Conservation (phyloP, 163 green algal genomes). For the Scenedesmus sp. region DNA sequence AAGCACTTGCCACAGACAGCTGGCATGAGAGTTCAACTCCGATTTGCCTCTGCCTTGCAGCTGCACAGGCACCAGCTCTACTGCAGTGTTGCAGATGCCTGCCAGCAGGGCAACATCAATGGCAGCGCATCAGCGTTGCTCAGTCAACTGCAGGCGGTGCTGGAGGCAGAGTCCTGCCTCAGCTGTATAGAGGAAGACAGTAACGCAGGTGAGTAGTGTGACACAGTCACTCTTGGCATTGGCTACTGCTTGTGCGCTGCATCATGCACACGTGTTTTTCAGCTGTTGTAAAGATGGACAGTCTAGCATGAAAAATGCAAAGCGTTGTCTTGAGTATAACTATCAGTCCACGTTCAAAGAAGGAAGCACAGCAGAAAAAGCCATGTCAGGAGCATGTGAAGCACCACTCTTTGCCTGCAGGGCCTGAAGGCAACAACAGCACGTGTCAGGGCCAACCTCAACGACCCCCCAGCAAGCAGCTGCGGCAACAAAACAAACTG, state of each 20-base stretch:
- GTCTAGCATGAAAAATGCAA: too few species aligned
- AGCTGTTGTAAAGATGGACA: too few species aligned
- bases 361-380: too few species aligned
- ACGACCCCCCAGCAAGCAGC: background rate
- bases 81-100: slow-evolving; percentile 23
- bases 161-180: slow-evolving; percentile 33
- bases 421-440: background rate
- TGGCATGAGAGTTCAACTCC: background rate
- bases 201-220: background rate
- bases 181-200: slow-evolving; percentile 13
- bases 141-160: slow-evolving; percentile 25
- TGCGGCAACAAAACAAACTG: background rate
- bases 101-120: background rate
- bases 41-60: background rate
- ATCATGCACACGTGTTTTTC: too few species aligned
- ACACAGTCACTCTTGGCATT: background rate
- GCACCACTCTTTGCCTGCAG: background rate
- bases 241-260: background rate
- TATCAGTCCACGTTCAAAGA: too few species aligned
- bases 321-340: too few species aligned
- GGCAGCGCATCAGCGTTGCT: background rate
- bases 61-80: slow-evolving; percentile 25
- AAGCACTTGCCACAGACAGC: background rate
- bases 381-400: too few species aligned
- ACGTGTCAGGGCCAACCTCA: background rate